Conservation (phyloP, 2,329 filamentous ascomycete genomes). For the Cercospora zeae-maydis region DNA sequence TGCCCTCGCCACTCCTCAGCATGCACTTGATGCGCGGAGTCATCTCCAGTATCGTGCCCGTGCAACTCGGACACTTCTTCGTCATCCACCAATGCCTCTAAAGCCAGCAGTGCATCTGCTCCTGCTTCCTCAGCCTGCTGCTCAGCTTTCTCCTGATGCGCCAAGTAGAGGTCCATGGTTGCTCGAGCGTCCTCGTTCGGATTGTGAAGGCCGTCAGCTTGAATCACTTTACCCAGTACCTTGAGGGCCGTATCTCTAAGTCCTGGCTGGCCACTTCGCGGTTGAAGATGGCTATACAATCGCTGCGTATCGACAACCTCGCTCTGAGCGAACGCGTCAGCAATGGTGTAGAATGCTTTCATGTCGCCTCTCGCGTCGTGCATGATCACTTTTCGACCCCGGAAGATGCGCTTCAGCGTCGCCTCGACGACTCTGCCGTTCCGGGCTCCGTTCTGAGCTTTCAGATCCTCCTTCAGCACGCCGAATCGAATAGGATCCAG, state of each 20-base stretch:
- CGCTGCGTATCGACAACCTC: not conserved
- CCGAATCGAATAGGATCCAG: not conserved
- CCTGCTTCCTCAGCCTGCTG: not conserved
- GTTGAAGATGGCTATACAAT: not conserved
- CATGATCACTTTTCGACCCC: not conserved
- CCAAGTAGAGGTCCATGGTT: constrained; percentile 17
- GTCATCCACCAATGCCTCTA: not conserved
- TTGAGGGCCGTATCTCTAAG: not conserved
- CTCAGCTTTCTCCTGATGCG: not conserved
- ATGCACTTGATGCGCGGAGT: not conserved
- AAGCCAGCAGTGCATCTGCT: not conserved
- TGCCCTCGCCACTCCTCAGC: not conserved
- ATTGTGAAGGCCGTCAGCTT: constrained; percentile 5
- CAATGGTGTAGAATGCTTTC: not conserved
- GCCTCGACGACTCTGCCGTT: not conserved
- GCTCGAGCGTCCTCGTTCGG: constrained; percentile 17
- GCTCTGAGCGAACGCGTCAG: not conserved
- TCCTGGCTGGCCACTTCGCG: not conserved
- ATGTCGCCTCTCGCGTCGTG: not conserved
- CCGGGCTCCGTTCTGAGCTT: not conserved
- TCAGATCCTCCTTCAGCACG: not conserved
- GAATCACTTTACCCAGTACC: constrained; percentile 10
- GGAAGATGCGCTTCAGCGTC: not conserved
- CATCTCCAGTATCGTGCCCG: not conserved
- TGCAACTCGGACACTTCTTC: no score